Percentiles rank a stretch among this genome's conserved stretches.
Conservation (phyloP, 805 yeast genomes). For the Yamadazyma paraphyllophila region DNA sequence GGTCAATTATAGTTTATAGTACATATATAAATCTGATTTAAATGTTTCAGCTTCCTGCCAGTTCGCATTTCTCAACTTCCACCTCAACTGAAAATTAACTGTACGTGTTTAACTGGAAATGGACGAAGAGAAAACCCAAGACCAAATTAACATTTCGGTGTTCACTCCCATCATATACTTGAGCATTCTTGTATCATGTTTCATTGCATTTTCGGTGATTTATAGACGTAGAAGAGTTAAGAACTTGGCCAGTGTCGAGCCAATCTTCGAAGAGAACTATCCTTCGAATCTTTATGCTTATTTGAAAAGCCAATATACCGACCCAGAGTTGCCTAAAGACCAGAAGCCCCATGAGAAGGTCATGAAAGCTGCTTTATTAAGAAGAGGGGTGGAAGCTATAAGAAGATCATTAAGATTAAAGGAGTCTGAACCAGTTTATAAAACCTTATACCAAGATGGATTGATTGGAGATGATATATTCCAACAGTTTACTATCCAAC, state of each 20-base stretch:
- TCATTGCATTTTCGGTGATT: slow-evolving; percentile 64
- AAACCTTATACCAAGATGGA: slow-evolving; percentile 77
- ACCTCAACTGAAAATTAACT: slow-evolving; percentile 1
- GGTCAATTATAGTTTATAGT: neutral
- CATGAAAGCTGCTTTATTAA: slow-evolving; percentile 56
- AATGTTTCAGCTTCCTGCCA: neutral
- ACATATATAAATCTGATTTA: neutral
- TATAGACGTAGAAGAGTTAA: slow-evolving; percentile 59
- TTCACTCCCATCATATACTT: slow-evolving; percentile 76
- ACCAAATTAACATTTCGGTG: slow-evolving; percentile 34
- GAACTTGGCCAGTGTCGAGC: slow-evolving; percentile 57
- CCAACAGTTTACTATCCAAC: slow-evolving; percentile 75
- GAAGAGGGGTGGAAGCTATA: slow-evolving; percentile 79
- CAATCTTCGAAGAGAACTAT: slow-evolving; percentile 70
- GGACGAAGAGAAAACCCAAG: slow-evolving; percentile 20
- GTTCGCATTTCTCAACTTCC: neutral
- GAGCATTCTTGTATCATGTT: slow-evolving; percentile 61
- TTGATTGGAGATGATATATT: slow-evolving; percentile 87
- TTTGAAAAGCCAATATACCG: slow-evolving; percentile 47
- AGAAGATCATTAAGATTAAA: slow-evolving; percentile 79
- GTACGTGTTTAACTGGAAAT: slow-evolving; percentile 4
- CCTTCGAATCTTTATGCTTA: slow-evolving; percentile 62
- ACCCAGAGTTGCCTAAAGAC: slow-evolving; percentile 37
- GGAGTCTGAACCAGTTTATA: slow-evolving; percentile 71
- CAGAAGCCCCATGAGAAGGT: slow-evolving; percentile 73